Evolutionary conservation across 164 flowering plant species (phyloP).

Genomic region (Magnolia officinalis): DNA sequence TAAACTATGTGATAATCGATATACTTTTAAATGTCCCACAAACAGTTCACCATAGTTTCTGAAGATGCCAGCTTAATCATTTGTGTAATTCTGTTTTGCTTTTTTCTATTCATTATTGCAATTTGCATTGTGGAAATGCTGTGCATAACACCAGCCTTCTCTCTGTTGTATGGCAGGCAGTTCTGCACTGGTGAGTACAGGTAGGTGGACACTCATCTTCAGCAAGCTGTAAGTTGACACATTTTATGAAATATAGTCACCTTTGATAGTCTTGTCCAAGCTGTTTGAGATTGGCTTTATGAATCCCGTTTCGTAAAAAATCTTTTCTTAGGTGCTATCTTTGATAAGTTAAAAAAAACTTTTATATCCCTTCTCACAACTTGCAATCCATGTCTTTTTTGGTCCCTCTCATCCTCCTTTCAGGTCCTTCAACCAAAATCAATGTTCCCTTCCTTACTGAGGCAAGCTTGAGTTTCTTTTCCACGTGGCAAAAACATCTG

Average conservation of each 20-base stretch:
- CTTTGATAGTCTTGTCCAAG: background rate
- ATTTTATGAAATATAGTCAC: background rate
- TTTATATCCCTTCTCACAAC: background rate
- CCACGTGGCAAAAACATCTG: no score
- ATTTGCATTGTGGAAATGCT: background rate
- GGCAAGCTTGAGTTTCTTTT: no score
- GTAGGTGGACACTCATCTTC: conserved; percentile 25
- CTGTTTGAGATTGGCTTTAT: no score
- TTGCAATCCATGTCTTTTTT: no score
- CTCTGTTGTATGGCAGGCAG: conserved; percentile 52
- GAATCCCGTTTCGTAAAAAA: no score
- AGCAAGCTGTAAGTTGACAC: background rate
- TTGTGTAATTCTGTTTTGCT: background rate
- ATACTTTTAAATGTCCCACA: no score
- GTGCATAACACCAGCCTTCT: background rate
- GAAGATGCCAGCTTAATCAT: background rate
- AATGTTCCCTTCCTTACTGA: no score
- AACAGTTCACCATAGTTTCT: no score
- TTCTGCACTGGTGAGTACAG: conserved; percentile 94
- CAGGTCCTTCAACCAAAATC: no score
- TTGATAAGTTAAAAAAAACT: background rate
- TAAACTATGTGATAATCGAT: background rate
- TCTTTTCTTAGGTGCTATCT: background rate
- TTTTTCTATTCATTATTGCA: background rate
- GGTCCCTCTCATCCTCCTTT: no score